Evolutionary conservation across 306 rosid genomes (phyloP), one percentile per base, ranked within the genome.

Genomic region (Gastrolobium villosum): DNA sequence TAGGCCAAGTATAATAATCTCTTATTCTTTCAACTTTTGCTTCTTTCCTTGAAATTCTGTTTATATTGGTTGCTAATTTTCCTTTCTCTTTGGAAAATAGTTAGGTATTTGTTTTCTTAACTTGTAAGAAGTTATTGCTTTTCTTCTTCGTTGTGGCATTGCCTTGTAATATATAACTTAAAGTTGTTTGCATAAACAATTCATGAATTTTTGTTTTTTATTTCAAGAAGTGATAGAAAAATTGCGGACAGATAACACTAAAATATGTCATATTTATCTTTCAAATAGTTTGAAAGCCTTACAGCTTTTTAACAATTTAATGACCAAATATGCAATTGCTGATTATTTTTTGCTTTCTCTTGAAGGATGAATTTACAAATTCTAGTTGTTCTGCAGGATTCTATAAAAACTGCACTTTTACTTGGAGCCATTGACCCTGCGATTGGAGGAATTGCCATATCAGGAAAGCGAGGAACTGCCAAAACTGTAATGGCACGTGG

Each of bases 401-500:
- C 97, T 43, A 89, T 95, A 28, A 95, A 95, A 84, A 89, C 98
- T 65, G 97, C 99, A 66, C 93, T 94, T 34, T 79, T 94, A 86
- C 99, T 92, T 80, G 99, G 99, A 61, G 96, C 99, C 15, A 86
- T 74, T 68, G 98, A 95, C 84, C 89, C 91, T 61, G 89, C 85
- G 66, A 88, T 95, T 72, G 97, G 99, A 76, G 99, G 99, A 59
- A 91, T 91, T 84, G 99, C 97, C 46, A 92, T 95, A 81, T 89
- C 93, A 7, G 99, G 97, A 82, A 90, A 50, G 87, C 84, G 98
- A 60, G 99, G 97, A 82, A 92, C 99, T 70, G 97, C 97, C 71
- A 94, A 94, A 82, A 94, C 99, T 26, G 88, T 91, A 43, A 92
- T 94, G 99, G 97, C 97, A 8, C 94, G 99, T 2, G 98, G 99